A percentile compares a stretch with the other conserved stretches of the same genome.
These are phyloP conservation scores for Mimosa pudica DNA, from an alignment of 306 rosid genomes.

Conservation along the genomic window DNA sequence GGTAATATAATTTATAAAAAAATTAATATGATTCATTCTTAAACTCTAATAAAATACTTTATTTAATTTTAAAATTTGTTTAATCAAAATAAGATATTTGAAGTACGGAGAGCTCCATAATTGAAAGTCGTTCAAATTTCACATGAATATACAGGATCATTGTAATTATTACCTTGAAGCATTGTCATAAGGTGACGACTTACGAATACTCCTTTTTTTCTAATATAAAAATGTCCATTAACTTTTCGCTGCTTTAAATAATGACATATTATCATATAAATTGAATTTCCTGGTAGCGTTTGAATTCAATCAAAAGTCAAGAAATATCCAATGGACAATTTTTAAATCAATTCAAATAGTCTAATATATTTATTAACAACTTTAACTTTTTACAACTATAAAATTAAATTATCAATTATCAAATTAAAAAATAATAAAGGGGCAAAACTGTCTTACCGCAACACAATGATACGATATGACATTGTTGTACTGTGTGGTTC, in stretches of 20 bases:
- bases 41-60: too few species aligned
- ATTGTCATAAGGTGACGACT: not conserved
- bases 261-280: too few species aligned
- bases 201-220: conserved; percentile 25
- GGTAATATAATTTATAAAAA: too few species aligned
- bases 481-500: not conserved
- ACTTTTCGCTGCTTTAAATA: too few species aligned
- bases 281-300: not conserved
- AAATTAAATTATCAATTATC: too few species aligned
- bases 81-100: not conserved
- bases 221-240: too few species aligned
- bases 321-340: not conserved
- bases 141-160: not conserved
- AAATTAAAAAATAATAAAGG: not conserved
- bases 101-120: not conserved
- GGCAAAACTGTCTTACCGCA: conserved; percentile 19
- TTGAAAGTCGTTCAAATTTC: not conserved
- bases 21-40: too few species aligned
- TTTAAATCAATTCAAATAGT: too few species aligned
- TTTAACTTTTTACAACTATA: not conserved
- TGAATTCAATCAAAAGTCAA: not conserved
- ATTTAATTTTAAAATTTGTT: not conserved
- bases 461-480: conserved; percentile 1
- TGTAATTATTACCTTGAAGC: not conserved
- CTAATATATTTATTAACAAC: too few species aligned